phyloP scores from a whole-genome alignment of 495 filamentous ascomycete species.

The Glonium stellatum region DNA sequence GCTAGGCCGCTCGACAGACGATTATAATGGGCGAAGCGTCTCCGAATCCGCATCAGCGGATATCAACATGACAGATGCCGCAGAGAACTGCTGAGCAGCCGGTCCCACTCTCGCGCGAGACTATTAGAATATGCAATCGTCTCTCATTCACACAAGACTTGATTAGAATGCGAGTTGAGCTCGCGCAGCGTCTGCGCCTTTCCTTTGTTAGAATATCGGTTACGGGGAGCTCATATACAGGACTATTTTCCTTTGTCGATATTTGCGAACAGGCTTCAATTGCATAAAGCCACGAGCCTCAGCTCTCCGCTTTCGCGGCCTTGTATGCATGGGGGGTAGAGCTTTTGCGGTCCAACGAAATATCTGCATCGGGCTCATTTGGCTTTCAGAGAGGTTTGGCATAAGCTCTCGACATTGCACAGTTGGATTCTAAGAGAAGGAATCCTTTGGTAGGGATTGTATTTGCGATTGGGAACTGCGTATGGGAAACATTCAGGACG shows the following conservation, averaged over 20 bases:
- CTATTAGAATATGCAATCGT: too few relatives aligned
- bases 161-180: too few relatives aligned
- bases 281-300: neutral
- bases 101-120: neutral
- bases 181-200: neutral
- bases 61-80: conserved; percentile 25
- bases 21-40: conserved; percentile 1
- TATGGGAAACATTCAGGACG: neutral
- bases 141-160: too few relatives aligned
- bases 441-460: neutral
- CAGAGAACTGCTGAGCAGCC: neutral
- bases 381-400: neutral
- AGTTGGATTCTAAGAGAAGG: neutral
- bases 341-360: neutral
- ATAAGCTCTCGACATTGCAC: neutral
- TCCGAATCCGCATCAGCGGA: conserved; percentile 8
- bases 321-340: neutral
- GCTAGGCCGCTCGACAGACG: conserved; percentile 21
- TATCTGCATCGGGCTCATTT: neutral
- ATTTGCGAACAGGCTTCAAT: neutral
- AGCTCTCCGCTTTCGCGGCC: neutral
- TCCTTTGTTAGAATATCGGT: neutral
- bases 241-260: neutral
- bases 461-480: neutral
- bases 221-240: neutral